Evolutionary conservation across 345 rosid species (phyloP).

Genomic region (Pistacia integerrima): DNA sequence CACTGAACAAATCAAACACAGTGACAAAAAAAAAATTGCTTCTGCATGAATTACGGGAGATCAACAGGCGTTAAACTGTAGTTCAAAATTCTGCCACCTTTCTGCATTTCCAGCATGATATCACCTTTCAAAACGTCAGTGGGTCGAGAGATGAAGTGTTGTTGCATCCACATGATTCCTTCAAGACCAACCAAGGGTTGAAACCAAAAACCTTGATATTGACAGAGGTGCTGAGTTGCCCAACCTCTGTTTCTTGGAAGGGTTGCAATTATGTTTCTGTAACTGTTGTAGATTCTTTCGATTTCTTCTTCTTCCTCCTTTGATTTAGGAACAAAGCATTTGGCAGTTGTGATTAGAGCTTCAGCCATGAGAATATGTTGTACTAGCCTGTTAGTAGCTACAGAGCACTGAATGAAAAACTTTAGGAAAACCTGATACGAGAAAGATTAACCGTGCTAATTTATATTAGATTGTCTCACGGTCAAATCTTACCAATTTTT

Average conservation of each 20-base stretch:
- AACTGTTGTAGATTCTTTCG: neutral
- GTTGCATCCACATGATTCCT: neutral
- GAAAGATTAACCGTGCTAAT: too few relatives aligned
- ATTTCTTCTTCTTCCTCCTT: neutral
- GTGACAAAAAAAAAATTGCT: too few relatives aligned
- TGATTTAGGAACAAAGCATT: neutral
- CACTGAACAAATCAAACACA: too few relatives aligned
- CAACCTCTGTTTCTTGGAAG: neutral
- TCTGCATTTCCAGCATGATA: too few relatives aligned
- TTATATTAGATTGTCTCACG: too few relatives aligned
- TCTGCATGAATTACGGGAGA: too few relatives aligned
- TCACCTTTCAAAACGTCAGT: neutral
- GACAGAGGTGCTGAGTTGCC: neutral
- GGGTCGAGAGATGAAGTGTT: neutral
- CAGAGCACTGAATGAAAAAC: too few relatives aligned
- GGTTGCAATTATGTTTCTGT: neutral
- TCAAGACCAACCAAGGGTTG: neutral
- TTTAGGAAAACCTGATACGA: too few relatives aligned
- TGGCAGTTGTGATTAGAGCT: neutral
- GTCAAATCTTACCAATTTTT: too few relatives aligned
- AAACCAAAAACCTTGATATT: conserved; percentile 4
- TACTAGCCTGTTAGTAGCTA: too few relatives aligned
- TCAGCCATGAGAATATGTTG: neutral
- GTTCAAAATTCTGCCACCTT: too few relatives aligned
- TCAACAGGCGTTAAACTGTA: too few relatives aligned